Conservation (phyloP, 2,329 filamentous ascomycete species). For the Fusarium chlamydosporum region DNA sequence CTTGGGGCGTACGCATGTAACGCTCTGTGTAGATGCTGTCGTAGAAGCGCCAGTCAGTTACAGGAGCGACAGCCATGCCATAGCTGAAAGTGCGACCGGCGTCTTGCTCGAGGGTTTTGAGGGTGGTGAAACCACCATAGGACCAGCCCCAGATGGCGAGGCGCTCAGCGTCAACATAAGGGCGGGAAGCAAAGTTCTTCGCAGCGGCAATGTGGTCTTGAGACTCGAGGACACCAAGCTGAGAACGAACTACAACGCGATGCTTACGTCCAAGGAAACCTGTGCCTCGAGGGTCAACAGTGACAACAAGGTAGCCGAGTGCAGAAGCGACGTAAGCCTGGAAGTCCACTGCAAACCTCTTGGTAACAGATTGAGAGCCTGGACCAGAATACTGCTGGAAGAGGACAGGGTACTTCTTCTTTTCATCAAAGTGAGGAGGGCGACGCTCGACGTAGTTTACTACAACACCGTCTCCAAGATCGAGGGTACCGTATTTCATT, state of each 20-base stretch:
- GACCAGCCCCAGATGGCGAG: slow-evolving; percentile 99
- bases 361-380: slow-evolving; percentile 88
- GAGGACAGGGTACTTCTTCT: slow-evolving; percentile 90
- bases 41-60: slow-evolving; percentile 98
- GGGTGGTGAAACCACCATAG: slow-evolving; percentile 93
- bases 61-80: slow-evolving; percentile 97
- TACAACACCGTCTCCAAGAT: slow-evolving; percentile 80
- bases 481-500: slow-evolving; percentile 84
- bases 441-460: slow-evolving; percentile 84
- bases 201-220: slow-evolving; percentile 92
- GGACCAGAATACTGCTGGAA: slow-evolving; percentile 97
- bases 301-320: slow-evolving; percentile 94
- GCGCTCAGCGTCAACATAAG: slow-evolving; percentile 84
- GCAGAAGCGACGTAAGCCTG: slow-evolving; percentile 88
- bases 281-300: slow-evolving; percentile 92
- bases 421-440: slow-evolving; percentile 87
- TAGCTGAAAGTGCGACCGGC: slow-evolving; percentile 92
- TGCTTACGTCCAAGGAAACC: slow-evolving; percentile 89
- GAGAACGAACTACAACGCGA: slow-evolving; percentile 84
- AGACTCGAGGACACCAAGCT: slow-evolving; percentile 88
- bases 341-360: slow-evolving; percentile 87
- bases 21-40: slow-evolving; percentile 95
- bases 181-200: slow-evolving; percentile 83
- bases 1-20: slow-evolving; percentile 95
- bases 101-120: slow-evolving; percentile 95